Percentiles rank a stretch among this genome's conserved stretches.
Conservation (phyloP, 129 eudicot species). For the Helianthus annuus region DNA sequence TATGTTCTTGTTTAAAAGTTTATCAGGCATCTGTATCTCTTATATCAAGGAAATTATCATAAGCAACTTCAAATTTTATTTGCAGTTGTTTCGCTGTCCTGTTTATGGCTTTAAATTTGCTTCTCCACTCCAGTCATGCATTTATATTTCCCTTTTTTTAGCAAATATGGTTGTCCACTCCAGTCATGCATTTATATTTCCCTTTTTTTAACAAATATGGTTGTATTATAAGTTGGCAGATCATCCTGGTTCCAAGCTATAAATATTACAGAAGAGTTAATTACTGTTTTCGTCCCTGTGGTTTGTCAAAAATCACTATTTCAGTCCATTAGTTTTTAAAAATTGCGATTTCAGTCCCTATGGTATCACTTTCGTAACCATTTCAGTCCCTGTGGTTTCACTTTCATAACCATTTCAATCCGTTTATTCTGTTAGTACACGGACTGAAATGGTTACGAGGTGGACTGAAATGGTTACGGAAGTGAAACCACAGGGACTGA, state of each 20-base stretch:
- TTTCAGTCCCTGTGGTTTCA: no score
- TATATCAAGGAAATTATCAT: constrained; percentile 2
- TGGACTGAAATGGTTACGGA: no score
- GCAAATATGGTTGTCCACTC: background rate
- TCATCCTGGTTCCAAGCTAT: background rate
- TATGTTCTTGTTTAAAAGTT: background rate
- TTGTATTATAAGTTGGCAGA: constrained; percentile 11
- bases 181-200: no score
- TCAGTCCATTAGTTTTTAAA: no score
- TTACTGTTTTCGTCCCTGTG: no score
- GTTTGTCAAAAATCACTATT: no score
- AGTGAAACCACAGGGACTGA: no score
- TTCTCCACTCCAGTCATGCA: background rate
- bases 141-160: background rate
- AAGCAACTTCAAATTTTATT: background rate
- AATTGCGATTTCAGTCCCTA: no score
- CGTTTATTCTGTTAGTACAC: no score
- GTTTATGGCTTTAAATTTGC: constrained; percentile 2
- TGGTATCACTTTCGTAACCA: no score
- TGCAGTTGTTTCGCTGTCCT: constrained; percentile 5
- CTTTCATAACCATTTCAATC: no score
- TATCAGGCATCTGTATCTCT: constrained; percentile 6
- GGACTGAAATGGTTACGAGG: no score
- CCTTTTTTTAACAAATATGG: background rate
- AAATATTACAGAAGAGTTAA: background rate